Conservation (phyloP, 2,329 filamentous ascomycete genomes). For the Exophiala dermatitidis region DNA sequence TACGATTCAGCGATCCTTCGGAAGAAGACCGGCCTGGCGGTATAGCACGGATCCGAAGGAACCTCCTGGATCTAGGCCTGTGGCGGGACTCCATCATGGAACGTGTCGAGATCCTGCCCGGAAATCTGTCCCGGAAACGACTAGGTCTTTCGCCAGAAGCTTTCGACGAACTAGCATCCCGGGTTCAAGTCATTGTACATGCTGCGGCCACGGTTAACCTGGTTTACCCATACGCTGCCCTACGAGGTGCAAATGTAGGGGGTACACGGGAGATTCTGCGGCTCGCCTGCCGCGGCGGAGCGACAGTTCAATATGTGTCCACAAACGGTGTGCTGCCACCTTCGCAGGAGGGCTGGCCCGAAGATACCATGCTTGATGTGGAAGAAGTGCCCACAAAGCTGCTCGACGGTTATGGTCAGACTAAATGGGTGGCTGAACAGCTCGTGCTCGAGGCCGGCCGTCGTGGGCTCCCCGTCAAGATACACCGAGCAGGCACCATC, state of each 20-base stretch:
- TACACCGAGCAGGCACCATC: constrained; percentile 69
- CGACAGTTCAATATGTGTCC: constrained; percentile 70
- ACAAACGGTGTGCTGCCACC: constrained; percentile 73
- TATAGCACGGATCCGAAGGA: constrained; percentile 65
- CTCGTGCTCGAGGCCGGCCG: constrained; percentile 62
- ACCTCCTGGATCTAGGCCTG: constrained; percentile 68
- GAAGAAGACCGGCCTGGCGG: constrained; percentile 58
- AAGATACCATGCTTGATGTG: constrained; percentile 59
- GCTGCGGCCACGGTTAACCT: constrained; percentile 72
- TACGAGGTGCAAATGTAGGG: constrained; percentile 67
- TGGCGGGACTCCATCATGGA: constrained; percentile 74
- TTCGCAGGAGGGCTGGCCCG: constrained; percentile 62
- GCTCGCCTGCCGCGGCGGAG: constrained; percentile 58
- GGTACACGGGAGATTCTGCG: constrained; percentile 70
- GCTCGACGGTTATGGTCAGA: constrained; percentile 68
- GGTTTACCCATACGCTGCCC: constrained; percentile 68
- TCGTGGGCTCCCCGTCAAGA: constrained; percentile 62
- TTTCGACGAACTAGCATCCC: constrained; percentile 58
- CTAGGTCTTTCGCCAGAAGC: constrained; percentile 60
- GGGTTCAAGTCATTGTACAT: constrained; percentile 67
- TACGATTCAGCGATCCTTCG: constrained; percentile 62
- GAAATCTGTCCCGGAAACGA: constrained; percentile 61
- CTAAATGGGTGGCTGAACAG: constrained; percentile 74
- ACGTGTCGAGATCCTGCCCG: constrained; percentile 66
- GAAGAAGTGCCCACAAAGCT: constrained; percentile 63